phyloP scores from a whole-genome alignment of 1,284 basidiomycete species.

The Leccinum subrobustum region DNA sequence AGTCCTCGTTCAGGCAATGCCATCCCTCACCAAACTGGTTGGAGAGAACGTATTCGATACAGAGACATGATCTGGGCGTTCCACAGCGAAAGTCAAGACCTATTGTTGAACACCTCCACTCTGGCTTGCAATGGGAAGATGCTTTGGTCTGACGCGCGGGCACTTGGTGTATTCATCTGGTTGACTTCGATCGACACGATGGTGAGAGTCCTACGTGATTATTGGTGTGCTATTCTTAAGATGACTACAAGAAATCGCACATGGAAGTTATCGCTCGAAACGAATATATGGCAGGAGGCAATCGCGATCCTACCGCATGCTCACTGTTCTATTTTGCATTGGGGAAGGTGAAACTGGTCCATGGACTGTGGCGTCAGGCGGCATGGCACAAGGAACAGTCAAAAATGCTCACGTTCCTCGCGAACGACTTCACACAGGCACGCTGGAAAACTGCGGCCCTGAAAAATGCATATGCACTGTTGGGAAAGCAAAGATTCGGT shows the following conservation, averaged over 20 bases:
- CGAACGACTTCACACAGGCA: slow-evolving; percentile 84
- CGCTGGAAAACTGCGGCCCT: slow-evolving; percentile 92
- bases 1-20: slow-evolving; percentile 42
- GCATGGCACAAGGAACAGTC: slow-evolving; percentile 90
- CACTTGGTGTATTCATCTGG: slow-evolving; percentile 89
- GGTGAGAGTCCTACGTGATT: slow-evolving; percentile 46
- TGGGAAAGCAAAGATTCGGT: slow-evolving; percentile 94
- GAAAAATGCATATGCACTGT: slow-evolving; percentile 94
- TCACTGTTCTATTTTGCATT: slow-evolving; percentile 95
- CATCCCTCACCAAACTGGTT: slow-evolving; percentile 44
- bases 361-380: slow-evolving; percentile 94
- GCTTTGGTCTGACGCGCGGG: slow-evolving; percentile 84
- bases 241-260: slow-evolving; percentile 59
- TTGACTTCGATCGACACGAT: slow-evolving; percentile 72
- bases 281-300: slow-evolving; percentile 84
- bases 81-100: slow-evolving; percentile 88
- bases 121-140: slow-evolving; percentile 80
- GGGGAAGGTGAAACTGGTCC: slow-evolving; percentile 88
- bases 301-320: slow-evolving; percentile 85
- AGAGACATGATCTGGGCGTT: slow-evolving; percentile 96
- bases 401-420: slow-evolving; percentile 90
- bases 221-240: slow-evolving; percentile 1
- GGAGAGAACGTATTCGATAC: slow-evolving; percentile 76
- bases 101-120: slow-evolving; percentile 72
- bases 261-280: slow-evolving; percentile 92